Evolutionary conservation across 75 land plant genomes (phyloP), one percentile per base, ranked within the genome.

Genomic region (Sequoiadendron giganteum): DNA sequence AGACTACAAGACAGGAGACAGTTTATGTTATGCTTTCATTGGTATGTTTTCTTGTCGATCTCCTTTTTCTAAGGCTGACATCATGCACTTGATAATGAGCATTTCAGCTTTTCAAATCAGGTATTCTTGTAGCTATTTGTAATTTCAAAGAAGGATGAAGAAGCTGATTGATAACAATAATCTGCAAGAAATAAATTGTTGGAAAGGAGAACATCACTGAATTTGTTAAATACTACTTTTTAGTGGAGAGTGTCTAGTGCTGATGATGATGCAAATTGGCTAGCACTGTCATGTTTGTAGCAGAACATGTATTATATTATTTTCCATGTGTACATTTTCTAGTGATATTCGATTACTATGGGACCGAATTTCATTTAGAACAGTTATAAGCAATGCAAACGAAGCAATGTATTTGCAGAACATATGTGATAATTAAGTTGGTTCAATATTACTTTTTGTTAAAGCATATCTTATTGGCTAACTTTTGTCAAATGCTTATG

Each of bases 1-100:
- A 86, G 99, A 98, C 86, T 95, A 89, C 86, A 98, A 98, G 87
- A 98, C 99, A 72, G 99, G 99, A 58, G 99, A 97, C 88, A 98
- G 99, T 86, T 91, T 98, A 86, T 96, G 97, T 87, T 98, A 98
- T 92, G 99, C 97, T 72, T 98, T 98, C 78, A 97, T 98, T 83
- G 99, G 99, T 98, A 87, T 76, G 92, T 87, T 40, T 61, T 55
- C 56, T 48, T 32, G 16, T 79, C 9, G 16, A 79, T 19, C 28
- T 2, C 42, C 43, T 79, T 78, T 79, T 11, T 25, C 39, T 21
- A 79, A 79, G 25, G 25, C 43, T 79, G 25, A 40, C 82, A 79
- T 42, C 40, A 19, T 18, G 84, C 84, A 82, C 34, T 25, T 82
- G n/a, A 45, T 82, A 82, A 82, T 82, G n/a, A 28, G 10, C 0